Evolutionary conservation across 2,329 filamentous ascomycete genomes (phyloP).

Genomic region (Celoporthe dispersa): DNA sequence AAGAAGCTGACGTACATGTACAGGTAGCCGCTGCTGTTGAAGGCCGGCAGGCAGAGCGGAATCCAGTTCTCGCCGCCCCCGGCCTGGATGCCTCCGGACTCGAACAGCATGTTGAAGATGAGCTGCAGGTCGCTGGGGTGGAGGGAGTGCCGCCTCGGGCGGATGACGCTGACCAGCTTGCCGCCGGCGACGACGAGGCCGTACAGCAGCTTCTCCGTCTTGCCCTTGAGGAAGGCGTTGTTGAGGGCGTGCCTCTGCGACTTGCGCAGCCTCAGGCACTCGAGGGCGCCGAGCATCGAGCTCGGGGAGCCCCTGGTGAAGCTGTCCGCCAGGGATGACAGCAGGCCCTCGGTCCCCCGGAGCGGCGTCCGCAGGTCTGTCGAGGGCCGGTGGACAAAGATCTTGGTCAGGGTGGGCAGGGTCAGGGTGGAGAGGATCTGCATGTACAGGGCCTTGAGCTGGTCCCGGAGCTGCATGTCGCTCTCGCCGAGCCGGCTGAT

Average conservation of each 20-base stretch:
- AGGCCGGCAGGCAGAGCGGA: slow-evolving; percentile 90
- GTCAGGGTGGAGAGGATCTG: slow-evolving; percentile 96
- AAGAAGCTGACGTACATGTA: slow-evolving; percentile 99
- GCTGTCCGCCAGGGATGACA: slow-evolving; percentile 90
- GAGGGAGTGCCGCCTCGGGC: slow-evolving; percentile 91
- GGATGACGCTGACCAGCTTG: slow-evolving; percentile 89
- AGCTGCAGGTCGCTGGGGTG: slow-evolving; percentile 95
- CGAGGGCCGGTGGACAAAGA: slow-evolving; percentile 90
- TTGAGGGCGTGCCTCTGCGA: slow-evolving; percentile 86
- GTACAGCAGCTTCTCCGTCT: slow-evolving; percentile 81
- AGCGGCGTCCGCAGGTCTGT: slow-evolving; percentile 89
- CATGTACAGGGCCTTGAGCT: slow-evolving; percentile 95
- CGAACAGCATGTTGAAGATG: slow-evolving; percentile 99
- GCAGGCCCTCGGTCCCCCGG: slow-evolving; percentile 86
- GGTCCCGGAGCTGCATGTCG: slow-evolving; percentile 81
- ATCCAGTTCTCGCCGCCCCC: slow-evolving; percentile 97
- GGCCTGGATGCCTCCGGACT: slow-evolving; percentile 87
- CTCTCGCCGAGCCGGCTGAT: slow-evolving; percentile 93
- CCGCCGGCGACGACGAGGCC: slow-evolving; percentile 92
- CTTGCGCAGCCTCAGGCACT: slow-evolving; percentile 91
- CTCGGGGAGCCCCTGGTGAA: slow-evolving; percentile 94
- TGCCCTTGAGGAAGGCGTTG: slow-evolving; percentile 79
- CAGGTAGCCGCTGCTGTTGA: slow-evolving; percentile 94
- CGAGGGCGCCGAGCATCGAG: slow-evolving; percentile 83
- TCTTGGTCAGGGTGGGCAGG: slow-evolving; percentile 80